Conservation (phyloP, 1,284 basidiomycete genomes). For the Trichosporon faecale region DNA sequence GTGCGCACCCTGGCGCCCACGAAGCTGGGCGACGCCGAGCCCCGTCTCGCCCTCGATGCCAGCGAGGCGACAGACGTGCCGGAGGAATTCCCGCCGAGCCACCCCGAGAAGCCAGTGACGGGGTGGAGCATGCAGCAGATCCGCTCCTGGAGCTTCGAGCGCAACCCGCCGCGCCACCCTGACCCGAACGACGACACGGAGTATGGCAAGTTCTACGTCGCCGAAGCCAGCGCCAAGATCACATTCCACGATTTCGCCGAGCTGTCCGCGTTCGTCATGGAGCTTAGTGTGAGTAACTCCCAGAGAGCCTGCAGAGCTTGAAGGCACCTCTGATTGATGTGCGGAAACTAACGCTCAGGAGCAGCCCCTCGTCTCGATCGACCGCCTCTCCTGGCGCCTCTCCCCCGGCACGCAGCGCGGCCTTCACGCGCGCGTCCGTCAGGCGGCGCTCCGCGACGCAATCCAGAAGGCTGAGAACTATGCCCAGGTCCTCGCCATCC, state of each 20-base stretch:
- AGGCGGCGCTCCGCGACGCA: constrained; percentile 18
- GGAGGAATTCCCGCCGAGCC: not conserved
- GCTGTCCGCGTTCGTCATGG: constrained; percentile 9
- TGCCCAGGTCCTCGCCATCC: not conserved
- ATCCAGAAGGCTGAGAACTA: constrained; percentile 21
- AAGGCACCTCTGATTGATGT: too few species aligned
- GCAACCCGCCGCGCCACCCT: not conserved
- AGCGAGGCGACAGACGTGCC: constrained; percentile 15
- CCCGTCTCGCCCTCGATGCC: constrained; percentile 3
- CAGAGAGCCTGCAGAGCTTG: too few species aligned
- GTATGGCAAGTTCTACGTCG: constrained; percentile 12
- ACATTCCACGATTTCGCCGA: constrained; percentile 23
- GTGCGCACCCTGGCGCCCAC: not conserved
- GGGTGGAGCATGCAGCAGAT: constrained; percentile 22
- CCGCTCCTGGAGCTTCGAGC: constrained; percentile 6
- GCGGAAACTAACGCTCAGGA: not conserved
- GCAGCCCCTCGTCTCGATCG: not conserved
- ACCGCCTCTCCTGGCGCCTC: constrained; percentile 12
- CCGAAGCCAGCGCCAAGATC: not conserved
- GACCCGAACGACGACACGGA: not conserved
- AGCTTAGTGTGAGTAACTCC: constrained; percentile 12
- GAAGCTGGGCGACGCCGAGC: not conserved
- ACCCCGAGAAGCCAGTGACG: constrained; percentile 18
- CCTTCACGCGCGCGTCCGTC: constrained; percentile 13
- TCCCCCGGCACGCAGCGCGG: not conserved